Evolutionary conservation across 768 basidiomycete genomes (phyloP).

Genomic region (Leccinellum rugosiceps): DNA sequence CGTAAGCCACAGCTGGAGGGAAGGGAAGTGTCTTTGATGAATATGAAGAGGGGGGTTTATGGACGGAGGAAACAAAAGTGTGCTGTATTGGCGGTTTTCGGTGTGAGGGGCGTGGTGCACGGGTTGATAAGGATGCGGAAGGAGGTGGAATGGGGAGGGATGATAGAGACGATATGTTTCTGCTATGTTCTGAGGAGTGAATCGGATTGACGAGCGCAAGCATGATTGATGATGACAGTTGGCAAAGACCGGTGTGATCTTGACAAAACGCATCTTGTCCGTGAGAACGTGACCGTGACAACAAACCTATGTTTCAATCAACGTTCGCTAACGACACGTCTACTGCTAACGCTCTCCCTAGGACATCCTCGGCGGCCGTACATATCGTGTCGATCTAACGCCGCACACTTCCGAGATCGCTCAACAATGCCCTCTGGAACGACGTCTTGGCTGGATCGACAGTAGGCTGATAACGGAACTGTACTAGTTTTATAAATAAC

Average conservation of each 20-base stretch:
- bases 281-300: conserved; percentile 27
- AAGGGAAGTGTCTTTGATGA: conserved; percentile 17
- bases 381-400: too few relatives aligned
- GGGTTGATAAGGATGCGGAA: conserved; percentile 21
- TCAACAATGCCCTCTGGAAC: too few relatives aligned
- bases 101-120: conserved; percentile 20
- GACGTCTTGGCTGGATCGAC: too few relatives aligned
- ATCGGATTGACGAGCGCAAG: conserved; percentile 49
- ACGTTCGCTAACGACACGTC: neutral
- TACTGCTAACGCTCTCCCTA: too few relatives aligned
- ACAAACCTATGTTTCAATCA: neutral
- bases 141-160: conserved; percentile 1
- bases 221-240: conserved; percentile 31
- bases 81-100: conserved; percentile 28
- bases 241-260: conserved; percentile 15
- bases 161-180: conserved; percentile 19
- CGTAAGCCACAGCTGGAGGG: conserved; percentile 29
- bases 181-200: conserved; percentile 29
- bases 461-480: too few relatives aligned
- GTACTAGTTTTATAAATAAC: too few relatives aligned
- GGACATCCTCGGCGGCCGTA: too few relatives aligned
- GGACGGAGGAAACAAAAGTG: conserved; percentile 26
- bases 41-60: conserved; percentile 19
- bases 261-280: conserved; percentile 8
- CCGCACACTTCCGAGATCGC: neutral